Conservation (phyloP, 768 basidiomycete species). For the Trametes gibbosa region DNA sequence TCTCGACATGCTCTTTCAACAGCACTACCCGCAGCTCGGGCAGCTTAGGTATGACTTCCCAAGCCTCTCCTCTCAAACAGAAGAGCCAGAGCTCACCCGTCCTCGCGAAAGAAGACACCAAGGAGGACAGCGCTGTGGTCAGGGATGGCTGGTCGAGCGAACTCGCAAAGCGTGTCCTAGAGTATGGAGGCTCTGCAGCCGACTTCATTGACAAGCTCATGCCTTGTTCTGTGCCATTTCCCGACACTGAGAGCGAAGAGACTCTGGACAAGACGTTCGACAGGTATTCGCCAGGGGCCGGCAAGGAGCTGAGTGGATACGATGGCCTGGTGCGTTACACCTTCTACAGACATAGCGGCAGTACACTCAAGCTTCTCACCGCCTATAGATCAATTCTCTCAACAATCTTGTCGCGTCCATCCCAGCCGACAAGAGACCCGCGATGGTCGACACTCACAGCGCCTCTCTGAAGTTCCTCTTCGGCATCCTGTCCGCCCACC, state of each 20-base stretch:
- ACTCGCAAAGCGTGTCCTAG: background rate
- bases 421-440: background rate
- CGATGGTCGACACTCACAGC: background rate
- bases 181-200: background rate
- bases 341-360: background rate
- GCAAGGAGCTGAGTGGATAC: background rate
- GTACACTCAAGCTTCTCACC: background rate
- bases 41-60: background rate
- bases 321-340: background rate
- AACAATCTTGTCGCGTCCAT: background rate
- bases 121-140: background rate
- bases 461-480: background rate
- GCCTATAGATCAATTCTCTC: background rate
- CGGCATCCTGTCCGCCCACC: background rate
- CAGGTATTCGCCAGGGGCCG: background rate
- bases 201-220: background rate
- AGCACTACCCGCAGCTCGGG: background rate
- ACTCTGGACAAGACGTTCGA: background rate
- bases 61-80: background rate
- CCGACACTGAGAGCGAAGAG: background rate
- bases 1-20: background rate
- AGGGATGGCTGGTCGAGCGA: background rate
- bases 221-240: background rate
- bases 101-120: background rate
- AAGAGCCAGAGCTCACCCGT: background rate